phyloP scores from a whole-genome alignment of 345 rosid species.

The Litchi chinensis region DNA sequence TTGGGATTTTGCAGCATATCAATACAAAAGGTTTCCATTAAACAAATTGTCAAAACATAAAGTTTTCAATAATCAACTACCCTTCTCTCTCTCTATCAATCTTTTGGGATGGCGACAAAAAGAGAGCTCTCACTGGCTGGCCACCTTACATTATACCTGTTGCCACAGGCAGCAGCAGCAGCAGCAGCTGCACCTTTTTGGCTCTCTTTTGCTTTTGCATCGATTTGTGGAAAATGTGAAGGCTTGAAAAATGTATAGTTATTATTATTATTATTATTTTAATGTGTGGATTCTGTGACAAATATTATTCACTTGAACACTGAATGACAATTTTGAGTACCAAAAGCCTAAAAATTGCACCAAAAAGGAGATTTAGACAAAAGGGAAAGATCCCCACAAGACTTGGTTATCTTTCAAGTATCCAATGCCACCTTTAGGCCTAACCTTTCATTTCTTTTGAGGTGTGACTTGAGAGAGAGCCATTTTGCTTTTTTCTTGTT shows the following conservation, averaged over 20 bases:
- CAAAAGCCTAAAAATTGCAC: constrained; percentile 5
- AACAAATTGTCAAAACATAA: constrained; percentile 17
- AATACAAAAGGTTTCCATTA: constrained; percentile 19
- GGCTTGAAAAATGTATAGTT: neutral
- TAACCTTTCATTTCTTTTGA: constrained; percentile 70
- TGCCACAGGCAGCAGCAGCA: neutral
- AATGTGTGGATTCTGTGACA: constrained; percentile 51
- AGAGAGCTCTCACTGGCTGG: constrained; percentile 18
- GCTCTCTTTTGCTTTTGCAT: constrained; percentile 20
- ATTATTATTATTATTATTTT: constrained; percentile 14
- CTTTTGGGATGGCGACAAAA: constrained; percentile 10
- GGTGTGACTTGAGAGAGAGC: constrained; percentile 22
- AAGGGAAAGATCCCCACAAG: constrained; percentile 46
- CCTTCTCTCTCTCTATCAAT: neutral
- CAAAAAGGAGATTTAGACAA: constrained; percentile 37
- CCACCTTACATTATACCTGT: constrained; percentile 23
- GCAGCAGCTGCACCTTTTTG: neutral
- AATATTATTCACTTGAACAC: constrained; percentile 37
- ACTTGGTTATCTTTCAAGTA: constrained; percentile 41
- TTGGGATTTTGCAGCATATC: constrained; percentile 29
- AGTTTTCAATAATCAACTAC: constrained; percentile 17
- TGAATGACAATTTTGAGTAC: constrained; percentile 42
- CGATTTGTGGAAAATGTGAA: constrained; percentile 12
- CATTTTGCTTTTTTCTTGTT: constrained; percentile 20
- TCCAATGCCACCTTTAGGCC: constrained; percentile 33